Base-by-base conservation (phyloP, 1,284 basidiomycete species). In the Grifola frondosa region DNA sequence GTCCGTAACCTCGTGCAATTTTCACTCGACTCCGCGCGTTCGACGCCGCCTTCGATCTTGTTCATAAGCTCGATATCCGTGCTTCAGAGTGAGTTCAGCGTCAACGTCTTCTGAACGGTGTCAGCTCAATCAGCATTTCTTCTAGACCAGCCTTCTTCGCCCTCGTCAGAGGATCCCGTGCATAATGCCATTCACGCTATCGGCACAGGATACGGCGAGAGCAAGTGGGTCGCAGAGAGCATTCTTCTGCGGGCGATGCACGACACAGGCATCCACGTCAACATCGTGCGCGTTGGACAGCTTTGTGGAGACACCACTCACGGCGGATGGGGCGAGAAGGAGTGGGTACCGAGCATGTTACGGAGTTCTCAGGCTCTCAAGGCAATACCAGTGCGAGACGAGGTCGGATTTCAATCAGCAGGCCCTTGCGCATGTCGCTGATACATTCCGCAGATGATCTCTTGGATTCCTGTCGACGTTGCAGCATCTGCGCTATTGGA, bases 1-100 rank as follows among this genome's bases (percentile, higher is more conserved):
- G 57, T 65, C 3, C 61, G 68, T 6, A 53, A 64, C 39, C 57
- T 74, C n/a, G 52, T 74, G 25, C 62, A 74, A 44, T 56, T 75
- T 10, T 62, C 68, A 6, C 53, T 67, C 6, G 29, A 50, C 11
- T 57, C 64, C 29, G 44, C 59, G n/a, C 36, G 48, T 11, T 20
- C 44, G 6, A 17, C 12, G 4, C 19, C 28, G n/a, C 38, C 44
- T 15, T 22, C 30, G 9, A 28, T 38, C 37, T 6, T 16, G 8
- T 30, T 30, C 29, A 16, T 12, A 8, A 63, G 62, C 41, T n/a
- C n/a, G n/a, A n/a, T n/a, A 22, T 38, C 49, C 9, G 40, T 47
- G 7, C 21, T 51, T 10, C 36, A 37, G 21, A 44, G 49, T 48
- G 37, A 19, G 44, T 32, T 23, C 22, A 29, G 10, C 20, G 25